Conservation (phyloP, 169 alveolate genomes). For the Plasmodium coatneyi region DNA sequence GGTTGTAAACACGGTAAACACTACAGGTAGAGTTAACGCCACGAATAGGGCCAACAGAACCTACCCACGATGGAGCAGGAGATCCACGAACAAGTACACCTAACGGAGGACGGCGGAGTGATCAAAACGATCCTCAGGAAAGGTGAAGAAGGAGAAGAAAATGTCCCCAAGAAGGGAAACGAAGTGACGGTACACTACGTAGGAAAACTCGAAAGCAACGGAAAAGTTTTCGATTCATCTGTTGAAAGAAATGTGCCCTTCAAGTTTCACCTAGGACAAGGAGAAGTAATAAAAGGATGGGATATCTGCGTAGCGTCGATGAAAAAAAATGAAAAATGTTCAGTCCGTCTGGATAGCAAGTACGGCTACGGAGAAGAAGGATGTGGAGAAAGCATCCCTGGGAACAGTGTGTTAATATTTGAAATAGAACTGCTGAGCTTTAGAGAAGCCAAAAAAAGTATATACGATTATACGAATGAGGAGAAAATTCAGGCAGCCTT, state of each 20-base stretch:
- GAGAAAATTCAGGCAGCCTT: conserved; percentile 87
- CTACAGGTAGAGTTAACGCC: neutral
- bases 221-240: conserved; percentile 88
- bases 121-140: conserved; percentile 50
- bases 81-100: conserved; percentile 21
- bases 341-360: conserved; percentile 50
- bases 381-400: conserved; percentile 87
- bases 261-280: conserved; percentile 85
- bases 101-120: conserved; percentile 76
- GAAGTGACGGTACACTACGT: conserved; percentile 89
- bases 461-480: conserved; percentile 83
- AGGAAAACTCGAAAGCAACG: conserved; percentile 85
- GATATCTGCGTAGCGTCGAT: conserved; percentile 85
- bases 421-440: conserved; percentile 86
- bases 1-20: neutral
- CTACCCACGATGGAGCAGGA: neutral
- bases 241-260: conserved; percentile 84
- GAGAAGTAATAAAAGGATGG: conserved; percentile 88
- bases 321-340: conserved; percentile 81
- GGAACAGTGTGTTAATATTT: conserved; percentile 83
- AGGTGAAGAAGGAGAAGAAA: conserved; percentile 74
- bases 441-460: conserved; percentile 80
- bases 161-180: conserved; percentile 85
- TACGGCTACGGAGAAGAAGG: conserved; percentile 90
- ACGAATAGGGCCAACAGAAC: neutral